Evolutionary conservation across 805 yeast genomes (phyloP), one percentile per base, ranked within the genome.

Genomic region (Candida qinlingensis): DNA sequence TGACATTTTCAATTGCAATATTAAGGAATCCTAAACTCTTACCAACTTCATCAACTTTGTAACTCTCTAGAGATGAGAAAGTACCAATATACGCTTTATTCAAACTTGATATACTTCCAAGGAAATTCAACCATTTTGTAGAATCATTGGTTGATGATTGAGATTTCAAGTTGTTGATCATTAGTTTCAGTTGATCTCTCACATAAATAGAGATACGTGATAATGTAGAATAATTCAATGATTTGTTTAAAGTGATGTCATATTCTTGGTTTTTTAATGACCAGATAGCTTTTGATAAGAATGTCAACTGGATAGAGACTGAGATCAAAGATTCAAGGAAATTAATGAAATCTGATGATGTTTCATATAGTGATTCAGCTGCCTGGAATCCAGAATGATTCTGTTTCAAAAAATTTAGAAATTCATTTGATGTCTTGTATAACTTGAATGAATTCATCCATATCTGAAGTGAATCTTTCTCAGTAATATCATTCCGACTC

Each of bases 1-100:
- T 71, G 48, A 72, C 67, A 41, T 61, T 65, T 28, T 63, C 61
- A 26, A 57, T 60, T 2, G 67, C 52, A 41, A 62, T 64, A 48
- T 73, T 70, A 3, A 75, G 54, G 33, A 74, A 62, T 2, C 79
- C 81, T 37, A 76, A 64, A 4, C 76, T 71, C n/a, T 65, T 65
- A 7, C 81, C 81, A 19, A 75, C 45, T 37, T 70, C 66, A 45
- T 67, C 64, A 42, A 74, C 67, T 50, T 74, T 75, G 56, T 75
- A 75, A 45, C 64, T 58, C 42, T 75, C 79, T 37, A 75, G 65
- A 0, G 78, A 63, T 26, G 74, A 60, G 43, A 75, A 70, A n/a
- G 70, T 51, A 0, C 76, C 77, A 19, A 74, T 68, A 49, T 74
- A 73, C 0, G 76, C 76, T 27, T 64, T 59, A 6, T 68, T 63